Evolutionary conservation across 1,284 basidiomycete genomes (phyloP).

Genomic region (Boletus mariae): DNA sequence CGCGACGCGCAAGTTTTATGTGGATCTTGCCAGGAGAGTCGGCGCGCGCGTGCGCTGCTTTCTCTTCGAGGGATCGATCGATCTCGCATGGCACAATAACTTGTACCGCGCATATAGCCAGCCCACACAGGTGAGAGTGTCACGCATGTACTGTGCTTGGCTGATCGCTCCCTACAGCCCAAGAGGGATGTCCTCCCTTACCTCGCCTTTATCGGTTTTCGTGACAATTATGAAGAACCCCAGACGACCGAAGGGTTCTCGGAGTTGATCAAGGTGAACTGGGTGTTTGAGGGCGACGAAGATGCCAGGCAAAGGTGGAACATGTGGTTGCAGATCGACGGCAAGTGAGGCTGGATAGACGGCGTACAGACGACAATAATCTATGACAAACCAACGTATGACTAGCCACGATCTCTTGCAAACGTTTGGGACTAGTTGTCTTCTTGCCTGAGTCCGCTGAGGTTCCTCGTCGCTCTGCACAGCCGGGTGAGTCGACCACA

Average conservation of each 20-base stretch:
- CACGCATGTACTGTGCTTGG: slow-evolving; percentile 1
- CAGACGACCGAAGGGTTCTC: slow-evolving; percentile 65
- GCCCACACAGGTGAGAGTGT: slow-evolving; percentile 41
- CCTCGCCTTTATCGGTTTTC: slow-evolving; percentile 60
- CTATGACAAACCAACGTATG: not conserved
- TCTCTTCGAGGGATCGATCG: slow-evolving; percentile 64
- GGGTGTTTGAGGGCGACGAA: slow-evolving; percentile 72
- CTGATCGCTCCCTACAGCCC: slow-evolving; percentile 32
- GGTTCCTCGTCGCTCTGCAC: slow-evolving; percentile 50
- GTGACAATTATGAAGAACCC: slow-evolving; percentile 66
- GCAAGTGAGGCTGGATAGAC: slow-evolving; percentile 37
- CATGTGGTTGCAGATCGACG: slow-evolving; percentile 73
- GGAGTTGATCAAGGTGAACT: slow-evolving; percentile 74
- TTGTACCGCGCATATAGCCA: slow-evolving; percentile 72
- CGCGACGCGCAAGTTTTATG: slow-evolving; percentile 65
- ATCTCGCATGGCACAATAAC: slow-evolving; percentile 89
- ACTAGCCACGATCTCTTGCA: not conserved
- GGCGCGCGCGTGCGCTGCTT: slow-evolving; percentile 54
- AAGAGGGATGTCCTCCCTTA: slow-evolving; percentile 61
- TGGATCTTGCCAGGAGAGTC: slow-evolving; percentile 59
- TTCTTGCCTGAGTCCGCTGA: slow-evolving; percentile 51
- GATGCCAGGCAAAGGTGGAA: slow-evolving; percentile 71
- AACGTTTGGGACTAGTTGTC: slow-evolving; percentile 34
- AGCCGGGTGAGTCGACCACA: slow-evolving; percentile 9
- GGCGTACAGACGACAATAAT: not conserved